phyloP scores from a whole-genome alignment of 2,329 filamentous ascomycete genomes.

The Rosellinia necatrix region DNA sequence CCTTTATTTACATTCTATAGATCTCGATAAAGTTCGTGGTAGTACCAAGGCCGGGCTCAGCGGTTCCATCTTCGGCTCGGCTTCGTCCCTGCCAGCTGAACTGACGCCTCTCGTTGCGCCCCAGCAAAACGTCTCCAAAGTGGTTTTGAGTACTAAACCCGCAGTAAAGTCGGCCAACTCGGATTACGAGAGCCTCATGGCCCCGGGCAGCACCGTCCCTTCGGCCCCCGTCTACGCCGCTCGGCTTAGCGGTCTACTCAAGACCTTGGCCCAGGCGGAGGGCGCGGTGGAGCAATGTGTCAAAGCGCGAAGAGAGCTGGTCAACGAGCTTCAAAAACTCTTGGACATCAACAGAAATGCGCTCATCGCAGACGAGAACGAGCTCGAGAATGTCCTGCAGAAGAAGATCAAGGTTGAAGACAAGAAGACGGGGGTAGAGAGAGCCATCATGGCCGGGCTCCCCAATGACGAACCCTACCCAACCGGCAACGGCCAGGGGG shows the following conservation, averaged over 20 bases:
- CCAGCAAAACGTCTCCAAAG: slow-evolving; percentile 75
- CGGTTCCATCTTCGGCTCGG: slow-evolving; percentile 69
- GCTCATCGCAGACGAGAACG: slow-evolving; percentile 70
- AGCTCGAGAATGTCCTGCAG: slow-evolving; percentile 65
- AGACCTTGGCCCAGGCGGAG: slow-evolving; percentile 85
- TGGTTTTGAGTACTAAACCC: slow-evolving; percentile 68
- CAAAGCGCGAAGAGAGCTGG: slow-evolving; percentile 77
- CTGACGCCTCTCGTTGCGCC: slow-evolving; percentile 74
- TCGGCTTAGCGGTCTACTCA: slow-evolving; percentile 85
- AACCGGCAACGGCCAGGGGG: slow-evolving; percentile 50
- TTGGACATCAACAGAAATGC: slow-evolving; percentile 73
- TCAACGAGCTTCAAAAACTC: slow-evolving; percentile 81
- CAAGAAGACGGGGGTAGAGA: slow-evolving; percentile 87
- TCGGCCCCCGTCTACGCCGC: slow-evolving; percentile 91
- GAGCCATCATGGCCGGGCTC: slow-evolving; percentile 85
- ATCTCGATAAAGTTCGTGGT: slow-evolving; percentile 65
- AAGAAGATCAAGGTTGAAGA: slow-evolving; percentile 74
- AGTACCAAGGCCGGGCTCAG: slow-evolving; percentile 56
- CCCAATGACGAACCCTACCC: slow-evolving; percentile 60
- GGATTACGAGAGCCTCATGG: slow-evolving; percentile 84
- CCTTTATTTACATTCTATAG: slow-evolving; percentile 44
- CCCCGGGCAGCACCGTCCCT: slow-evolving; percentile 69
- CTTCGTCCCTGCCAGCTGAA: slow-evolving; percentile 72
- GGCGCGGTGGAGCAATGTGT: slow-evolving; percentile 87
- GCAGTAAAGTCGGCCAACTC: slow-evolving; percentile 72